Percentiles rank a stretch among this genome's conserved stretches.
Evolutionary conservation across 2,329 filamentous ascomycete genomes (phyloP).

Genomic region (Phaeoacremonium minimum): DNA sequence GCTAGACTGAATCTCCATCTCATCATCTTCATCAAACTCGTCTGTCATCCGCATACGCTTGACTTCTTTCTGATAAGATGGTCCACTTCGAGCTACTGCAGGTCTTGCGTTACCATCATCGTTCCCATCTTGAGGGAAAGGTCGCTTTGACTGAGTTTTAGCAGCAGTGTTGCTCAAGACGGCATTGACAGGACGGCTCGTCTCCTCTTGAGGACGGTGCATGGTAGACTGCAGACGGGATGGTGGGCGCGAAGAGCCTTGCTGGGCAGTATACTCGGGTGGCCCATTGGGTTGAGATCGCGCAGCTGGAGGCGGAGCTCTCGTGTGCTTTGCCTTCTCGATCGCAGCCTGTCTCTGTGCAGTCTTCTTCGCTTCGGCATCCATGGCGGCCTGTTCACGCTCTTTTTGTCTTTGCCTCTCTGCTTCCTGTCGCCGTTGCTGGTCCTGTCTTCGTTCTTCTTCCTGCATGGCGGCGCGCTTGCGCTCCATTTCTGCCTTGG

Average conservation of each 20-base stretch:
- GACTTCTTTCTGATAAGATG: constrained; percentile 66
- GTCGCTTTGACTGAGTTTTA: constrained; percentile 72
- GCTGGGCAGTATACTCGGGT: constrained; percentile 36
- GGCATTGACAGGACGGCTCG: constrained; percentile 56
- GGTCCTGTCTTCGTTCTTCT: constrained; percentile 58
- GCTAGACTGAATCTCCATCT: constrained; percentile 51
- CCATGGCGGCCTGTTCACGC: constrained; percentile 45
- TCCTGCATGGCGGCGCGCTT: constrained; percentile 65
- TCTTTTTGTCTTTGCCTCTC: constrained; percentile 60
- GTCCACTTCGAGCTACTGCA: constrained; percentile 42
- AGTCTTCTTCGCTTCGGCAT: constrained; percentile 61
- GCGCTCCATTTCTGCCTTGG: constrained; percentile 76
- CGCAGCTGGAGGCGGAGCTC: constrained; percentile 56
- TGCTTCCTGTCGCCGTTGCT: constrained; percentile 54
- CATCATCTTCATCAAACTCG: constrained; percentile 61
- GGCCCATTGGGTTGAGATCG: constrained; percentile 50
- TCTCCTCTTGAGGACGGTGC: constrained; percentile 53
- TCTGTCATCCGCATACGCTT: constrained; percentile 81
- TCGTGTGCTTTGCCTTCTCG: constrained; percentile 61
- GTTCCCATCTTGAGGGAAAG: constrained; percentile 60
- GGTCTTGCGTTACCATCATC: constrained; percentile 50
- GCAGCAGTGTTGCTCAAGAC: constrained; percentile 53
- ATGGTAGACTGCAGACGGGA: constrained; percentile 56
- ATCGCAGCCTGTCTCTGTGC: constrained; percentile 59
- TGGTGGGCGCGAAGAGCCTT: constrained; percentile 35